These are phyloP conservation scores for Plasmodium gallinaceum DNA, from an alignment of 169 alveolate species.

Conservation along the genomic window DNA sequence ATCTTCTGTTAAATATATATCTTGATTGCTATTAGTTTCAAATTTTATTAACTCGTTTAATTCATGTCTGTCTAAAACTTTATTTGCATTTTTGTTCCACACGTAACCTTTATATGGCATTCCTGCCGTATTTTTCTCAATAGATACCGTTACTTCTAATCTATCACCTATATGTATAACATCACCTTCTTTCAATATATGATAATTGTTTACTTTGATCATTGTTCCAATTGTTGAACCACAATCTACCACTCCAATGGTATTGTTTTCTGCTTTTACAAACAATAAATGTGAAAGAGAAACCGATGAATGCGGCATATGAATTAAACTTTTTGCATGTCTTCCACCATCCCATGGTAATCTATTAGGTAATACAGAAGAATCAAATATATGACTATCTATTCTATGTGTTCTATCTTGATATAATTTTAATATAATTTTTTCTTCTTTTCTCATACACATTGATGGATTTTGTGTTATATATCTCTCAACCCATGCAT, in stretches of 20 bases:
- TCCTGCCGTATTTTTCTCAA: conserved; percentile 74
- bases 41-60: conserved; percentile 39
- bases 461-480: conserved; percentile 81
- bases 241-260: conserved; percentile 86
- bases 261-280: conserved; percentile 80
- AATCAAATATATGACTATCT: conserved; percentile 82
- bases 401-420: conserved; percentile 85
- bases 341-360: conserved; percentile 95
- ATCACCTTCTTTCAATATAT: conserved; percentile 85
- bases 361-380: conserved; percentile 80
- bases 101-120: conserved; percentile 80
- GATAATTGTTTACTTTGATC: conserved; percentile 85
- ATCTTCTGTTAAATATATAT: conserved; percentile 21
- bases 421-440: conserved; percentile 78
- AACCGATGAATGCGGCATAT: conserved; percentile 92
- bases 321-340: conserved; percentile 90
- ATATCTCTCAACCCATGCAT: conserved; percentile 85
- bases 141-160: conserved; percentile 85
- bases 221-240: conserved; percentile 94
- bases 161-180: conserved; percentile 89
- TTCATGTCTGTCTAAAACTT: conserved; percentile 76
- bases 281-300: conserved; percentile 90
- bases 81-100: conserved; percentile 81
- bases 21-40: conserved; percentile 32
- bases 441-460: conserved; percentile 79